These are phyloP conservation scores for Fusarium duplospermum DNA, from an alignment of 2,329 filamentous ascomycete species.

Conservation along the genomic window DNA sequence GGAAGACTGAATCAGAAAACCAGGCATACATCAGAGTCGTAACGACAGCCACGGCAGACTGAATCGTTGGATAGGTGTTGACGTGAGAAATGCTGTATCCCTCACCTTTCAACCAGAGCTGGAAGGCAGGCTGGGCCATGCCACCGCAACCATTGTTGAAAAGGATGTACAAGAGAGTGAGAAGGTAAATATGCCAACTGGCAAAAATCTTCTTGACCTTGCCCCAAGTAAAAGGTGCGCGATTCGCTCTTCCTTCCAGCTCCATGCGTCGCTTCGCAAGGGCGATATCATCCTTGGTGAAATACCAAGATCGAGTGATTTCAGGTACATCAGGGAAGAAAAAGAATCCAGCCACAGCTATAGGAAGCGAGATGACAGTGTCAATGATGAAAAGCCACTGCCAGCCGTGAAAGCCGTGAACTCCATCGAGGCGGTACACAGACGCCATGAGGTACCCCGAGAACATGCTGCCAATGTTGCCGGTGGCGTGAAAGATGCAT, in stretches of 20 bases:
- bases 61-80: constrained; percentile 70
- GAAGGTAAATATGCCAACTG: constrained; percentile 73
- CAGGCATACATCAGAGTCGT: constrained; percentile 73
- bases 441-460: constrained; percentile 50
- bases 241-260: constrained; percentile 57
- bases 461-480: constrained; percentile 43
- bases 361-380: constrained; percentile 49
- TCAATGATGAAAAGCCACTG: constrained; percentile 53
- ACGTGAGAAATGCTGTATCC: constrained; percentile 56
- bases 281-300: constrained; percentile 42
- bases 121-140: constrained; percentile 66
- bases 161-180: constrained; percentile 69
- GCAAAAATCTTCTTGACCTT: constrained; percentile 71
- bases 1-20: constrained; percentile 70
- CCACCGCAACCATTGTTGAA: constrained; percentile 70
- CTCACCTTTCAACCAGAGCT: constrained; percentile 58
- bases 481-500: constrained; percentile 54
- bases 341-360: constrained; percentile 48
- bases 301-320: constrained; percentile 44
- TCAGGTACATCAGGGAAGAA: constrained; percentile 49
- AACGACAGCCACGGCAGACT: constrained; percentile 63
- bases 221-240: constrained; percentile 53
- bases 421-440: constrained; percentile 55
- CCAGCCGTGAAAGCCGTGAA: constrained; percentile 61
- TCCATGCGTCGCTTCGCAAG: constrained; percentile 48